phyloP scores from a whole-genome alignment of 768 basidiomycete species.

The Mrakia blollopis region DNA sequence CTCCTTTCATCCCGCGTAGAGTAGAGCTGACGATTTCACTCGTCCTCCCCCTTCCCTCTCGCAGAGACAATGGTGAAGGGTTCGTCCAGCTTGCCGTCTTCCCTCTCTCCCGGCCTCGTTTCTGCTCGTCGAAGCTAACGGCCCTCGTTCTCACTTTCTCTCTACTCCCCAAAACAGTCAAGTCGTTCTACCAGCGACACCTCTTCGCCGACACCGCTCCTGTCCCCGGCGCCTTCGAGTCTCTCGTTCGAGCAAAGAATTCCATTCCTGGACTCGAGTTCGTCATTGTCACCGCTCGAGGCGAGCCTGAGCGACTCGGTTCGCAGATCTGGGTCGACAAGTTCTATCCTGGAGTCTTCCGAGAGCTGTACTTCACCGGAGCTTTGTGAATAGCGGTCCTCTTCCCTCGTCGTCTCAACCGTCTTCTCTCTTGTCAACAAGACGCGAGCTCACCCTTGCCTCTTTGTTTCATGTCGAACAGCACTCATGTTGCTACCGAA shows the following conservation, averaged over 20 bases:
- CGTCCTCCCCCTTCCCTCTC: not conserved
- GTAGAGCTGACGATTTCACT: no score
- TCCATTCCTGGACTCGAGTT: slow-evolving; percentile 7
- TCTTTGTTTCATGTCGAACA: not conserved
- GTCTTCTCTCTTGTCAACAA: not conserved
- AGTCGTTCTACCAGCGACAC: not conserved
- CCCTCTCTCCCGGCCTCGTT: not conserved
- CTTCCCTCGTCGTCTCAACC: not conserved
- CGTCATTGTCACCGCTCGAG: slow-evolving; percentile 27
- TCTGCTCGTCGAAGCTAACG: not conserved
- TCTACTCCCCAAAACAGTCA: not conserved
- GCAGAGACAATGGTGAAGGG: slow-evolving; percentile 10
- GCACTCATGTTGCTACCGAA: slow-evolving; percentile 27
- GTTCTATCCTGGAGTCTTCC: slow-evolving; percentile 22
- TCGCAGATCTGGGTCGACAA: slow-evolving; percentile 21
- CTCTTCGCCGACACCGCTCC: slow-evolving; percentile 21
- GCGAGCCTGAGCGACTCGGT: slow-evolving; percentile 4
- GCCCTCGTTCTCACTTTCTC: not conserved
- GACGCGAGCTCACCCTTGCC: not conserved
- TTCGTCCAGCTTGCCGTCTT: not conserved
- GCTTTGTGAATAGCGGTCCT: slow-evolving; percentile 14
- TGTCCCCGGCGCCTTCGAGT: slow-evolving; percentile 10
- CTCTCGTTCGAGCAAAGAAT: slow-evolving; percentile 3
- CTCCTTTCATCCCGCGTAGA: no score
- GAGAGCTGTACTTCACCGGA: slow-evolving; percentile 29